These are phyloP conservation scores for Hypsizygus marmoreus DNA, from an alignment of 768 basidiomycete species.

Conservation along the genomic window DNA sequence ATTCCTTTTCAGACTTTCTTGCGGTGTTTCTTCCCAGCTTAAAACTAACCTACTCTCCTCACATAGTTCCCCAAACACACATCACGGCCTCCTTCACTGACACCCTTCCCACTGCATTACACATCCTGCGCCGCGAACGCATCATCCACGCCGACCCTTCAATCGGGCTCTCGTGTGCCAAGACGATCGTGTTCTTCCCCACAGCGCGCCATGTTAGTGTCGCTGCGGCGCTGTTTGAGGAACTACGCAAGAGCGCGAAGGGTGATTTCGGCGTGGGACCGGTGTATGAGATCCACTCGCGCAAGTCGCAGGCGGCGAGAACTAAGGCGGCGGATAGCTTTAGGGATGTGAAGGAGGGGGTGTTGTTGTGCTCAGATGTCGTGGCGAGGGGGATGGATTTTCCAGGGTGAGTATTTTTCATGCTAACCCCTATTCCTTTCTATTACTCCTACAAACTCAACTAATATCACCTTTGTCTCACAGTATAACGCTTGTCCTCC, in stretches of 20 bases:
- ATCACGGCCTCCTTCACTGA: constrained; percentile 43
- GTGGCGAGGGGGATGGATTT: constrained; percentile 71
- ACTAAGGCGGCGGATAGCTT: constrained; percentile 52
- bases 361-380: constrained; percentile 58
- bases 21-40: background rate
- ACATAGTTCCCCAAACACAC: constrained; percentile 47
- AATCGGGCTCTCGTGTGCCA: constrained; percentile 24
- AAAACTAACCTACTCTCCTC: background rate
- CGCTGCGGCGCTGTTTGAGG: constrained; percentile 34
- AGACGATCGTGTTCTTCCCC: constrained; percentile 62
- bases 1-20: too few relatives aligned
- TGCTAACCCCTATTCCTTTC: too few relatives aligned
- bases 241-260: constrained; percentile 3
- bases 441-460: background rate
- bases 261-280: constrained; percentile 32
- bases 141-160: constrained; percentile 29
- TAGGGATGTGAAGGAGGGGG: constrained; percentile 39
- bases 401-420: constrained; percentile 56
- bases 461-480: background rate
- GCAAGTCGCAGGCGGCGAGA: constrained; percentile 52
- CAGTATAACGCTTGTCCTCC: constrained; percentile 61
- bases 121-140: constrained; percentile 38
- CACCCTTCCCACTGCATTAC: constrained; percentile 41
- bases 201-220: constrained; percentile 61
- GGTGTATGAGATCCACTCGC: constrained; percentile 58